Evolutionary conservation across 176 grass and related monocot genomes (phyloP), one percentile per base, ranked within the genome.

Genomic region (Areca catechu): DNA sequence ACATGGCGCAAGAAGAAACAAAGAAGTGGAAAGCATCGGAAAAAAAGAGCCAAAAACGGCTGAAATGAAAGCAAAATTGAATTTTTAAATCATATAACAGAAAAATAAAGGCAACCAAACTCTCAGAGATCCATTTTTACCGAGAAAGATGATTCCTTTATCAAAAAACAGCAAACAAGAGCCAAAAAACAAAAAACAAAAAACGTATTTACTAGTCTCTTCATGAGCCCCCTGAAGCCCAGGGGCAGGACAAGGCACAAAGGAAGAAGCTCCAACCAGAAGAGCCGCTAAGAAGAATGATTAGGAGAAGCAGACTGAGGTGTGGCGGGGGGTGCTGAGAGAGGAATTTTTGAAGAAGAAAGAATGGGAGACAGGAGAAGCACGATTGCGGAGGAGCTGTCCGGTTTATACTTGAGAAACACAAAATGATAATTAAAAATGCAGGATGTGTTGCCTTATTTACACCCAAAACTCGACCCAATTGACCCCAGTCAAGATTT

Each of bases 191-290:
- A 9, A 43, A 1, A 43, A 9, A 43, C 34, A 60, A 63, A 72
- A 54, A 77, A 90, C 67, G 57, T 85, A 84, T 86, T 90, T 90
- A 96, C 86, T 74, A 85, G 68, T 61, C 74, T 71, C 80, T 72
- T 96, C 92, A 96, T 96, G 17, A 77, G 75, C 80, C 52, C 65
- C 62, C 54, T 23, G 1, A 24, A 28, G 15, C 18, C 16, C 27
- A 51, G 43, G 21, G 48, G 67, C 67, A 58, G 5, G 7, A 58
- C 34, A 50, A 24, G 47, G 51, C 37, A 19, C 53, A 24, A 28
- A 27, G 49, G 5, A 16, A 19, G 19, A n/a, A 61, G 51, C 19
- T 68, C 53, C 30, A 50, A 62, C 3, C 24, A 57, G 34, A 43
- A 43, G 1, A 43, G 34, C 34, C 34, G 7, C 34, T 3, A 43